phyloP scores from a whole-genome alignment of 305 asterid genomes.

The Solanum aculeatissimum region DNA sequence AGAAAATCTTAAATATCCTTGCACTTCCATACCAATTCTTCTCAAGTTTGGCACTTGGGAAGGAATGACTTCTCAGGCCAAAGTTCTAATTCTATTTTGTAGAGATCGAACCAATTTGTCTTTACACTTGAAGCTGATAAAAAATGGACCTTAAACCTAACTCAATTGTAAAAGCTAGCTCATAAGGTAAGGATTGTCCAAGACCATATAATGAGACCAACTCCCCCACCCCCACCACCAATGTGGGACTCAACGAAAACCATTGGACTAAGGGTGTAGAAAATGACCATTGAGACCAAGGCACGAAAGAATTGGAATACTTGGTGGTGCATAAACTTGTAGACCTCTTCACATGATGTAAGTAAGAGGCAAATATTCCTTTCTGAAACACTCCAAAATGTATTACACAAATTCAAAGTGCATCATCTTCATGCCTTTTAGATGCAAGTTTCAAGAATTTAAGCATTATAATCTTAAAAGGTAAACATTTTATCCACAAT shows the following conservation, averaged over 20 bases:
- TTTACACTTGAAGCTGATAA: background rate
- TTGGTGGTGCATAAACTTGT: background rate
- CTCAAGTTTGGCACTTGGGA: background rate
- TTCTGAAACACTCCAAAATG: background rate
- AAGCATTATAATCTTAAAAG: too few species aligned
- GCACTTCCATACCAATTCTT: background rate
- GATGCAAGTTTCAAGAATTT: too few species aligned
- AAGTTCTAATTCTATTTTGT: background rate
- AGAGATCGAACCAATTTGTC: background rate
- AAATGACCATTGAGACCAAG: background rate
- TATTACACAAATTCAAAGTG: background rate
- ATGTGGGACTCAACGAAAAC: background rate
- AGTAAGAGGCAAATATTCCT: background rate
- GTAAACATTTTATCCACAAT: too few species aligned
- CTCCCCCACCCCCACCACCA: background rate
- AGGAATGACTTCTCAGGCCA: background rate
- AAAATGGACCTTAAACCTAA: background rate
- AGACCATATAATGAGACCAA: too few species aligned
- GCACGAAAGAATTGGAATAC: background rate
- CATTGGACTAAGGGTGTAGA: background rate
- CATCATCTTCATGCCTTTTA: background rate
- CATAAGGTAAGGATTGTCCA: too few species aligned
- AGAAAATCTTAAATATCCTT: background rate
- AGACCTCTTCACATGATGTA: background rate
- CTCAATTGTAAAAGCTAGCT: background rate